Evolutionary conservation across 192 early-diverging fungal genomes (phyloP), one percentile per base, ranked within the genome.

Genomic region (Paraglomus occultum): DNA sequence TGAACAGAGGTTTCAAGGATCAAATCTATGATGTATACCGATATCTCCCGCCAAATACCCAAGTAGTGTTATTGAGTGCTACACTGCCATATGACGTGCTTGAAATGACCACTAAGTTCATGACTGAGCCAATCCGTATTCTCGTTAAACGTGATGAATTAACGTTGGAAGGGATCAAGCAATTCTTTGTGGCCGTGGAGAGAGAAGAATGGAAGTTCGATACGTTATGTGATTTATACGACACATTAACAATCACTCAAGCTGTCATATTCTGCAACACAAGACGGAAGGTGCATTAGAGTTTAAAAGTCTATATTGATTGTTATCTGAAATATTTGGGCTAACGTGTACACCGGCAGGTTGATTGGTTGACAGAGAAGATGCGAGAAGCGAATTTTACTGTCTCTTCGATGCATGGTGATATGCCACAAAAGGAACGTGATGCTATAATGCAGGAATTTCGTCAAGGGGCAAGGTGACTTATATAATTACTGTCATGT

Each of bases 201-300:
- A 87, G 88, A 72, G 96, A 98, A 68, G 95, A 97, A 70, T 98
- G 96, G 96, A 98, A 98, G 74, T 95, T 97, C 64, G 96, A 98
- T 71, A 98, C 96, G 8, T 81, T 98, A 12, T 96, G 96, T 80
- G 94, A 99, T 77, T 79, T 98, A 8, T 98, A 98, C 81, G 96
- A 98, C 72, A 95, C 92, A 11, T 74, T 97, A 45, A 98, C 95
- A 5, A 93, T 97, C 65, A 96, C 95, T n/a, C 96, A 98, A 70
- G 96, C 96, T 23, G 95, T 98, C 22, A 98, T 98, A 62, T 98
- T 98, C 73, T 96, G 94, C 81, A 98, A 98, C 80, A 96, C 94
- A 2, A 84, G 94, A 44, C 87, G 92, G 75, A 98, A 97, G 86
- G 93, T 79, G 73, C 51, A 42, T 40, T 8, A 52, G 3, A 53